phyloP scores from a whole-genome alignment of 2,329 filamentous ascomycete species.

The Ophiostoma populinum region DNA sequence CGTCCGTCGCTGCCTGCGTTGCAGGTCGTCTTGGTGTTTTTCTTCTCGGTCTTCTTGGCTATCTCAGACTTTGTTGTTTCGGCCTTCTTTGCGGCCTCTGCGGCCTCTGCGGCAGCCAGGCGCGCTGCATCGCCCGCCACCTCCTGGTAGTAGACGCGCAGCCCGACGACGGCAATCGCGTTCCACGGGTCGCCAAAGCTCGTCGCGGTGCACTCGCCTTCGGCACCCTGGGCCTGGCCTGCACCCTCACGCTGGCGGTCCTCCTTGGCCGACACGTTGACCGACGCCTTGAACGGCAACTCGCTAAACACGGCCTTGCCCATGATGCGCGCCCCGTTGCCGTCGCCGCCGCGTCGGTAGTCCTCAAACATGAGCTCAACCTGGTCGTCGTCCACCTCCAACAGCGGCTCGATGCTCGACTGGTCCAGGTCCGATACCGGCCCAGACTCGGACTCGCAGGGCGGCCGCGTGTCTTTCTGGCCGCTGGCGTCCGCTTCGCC shows the following conservation, averaged over 20 bases:
- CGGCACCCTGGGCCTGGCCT: no score
- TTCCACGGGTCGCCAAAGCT: constrained; percentile 40
- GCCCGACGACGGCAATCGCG: constrained; percentile 40
- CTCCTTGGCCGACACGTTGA: no score
- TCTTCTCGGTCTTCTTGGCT: background rate
- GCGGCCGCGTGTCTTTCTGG: no score
- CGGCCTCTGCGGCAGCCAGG: background rate
- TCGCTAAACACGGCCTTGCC: no score
- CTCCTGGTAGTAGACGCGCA: constrained; percentile 37
- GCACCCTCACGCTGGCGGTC: no score
- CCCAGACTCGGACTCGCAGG: constrained; percentile 12
- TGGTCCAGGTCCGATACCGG: no score
- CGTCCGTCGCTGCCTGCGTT: background rate
- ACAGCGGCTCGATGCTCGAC: constrained; percentile 13
- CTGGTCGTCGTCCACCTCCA: constrained; percentile 16
- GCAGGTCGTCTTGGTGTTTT: background rate
- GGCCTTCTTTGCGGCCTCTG: background rate
- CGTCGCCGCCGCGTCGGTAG: constrained; percentile 1
- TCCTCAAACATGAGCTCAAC: constrained; percentile 14
- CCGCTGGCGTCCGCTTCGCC: no score
- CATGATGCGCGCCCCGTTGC: no score
- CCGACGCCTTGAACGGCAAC: no score
- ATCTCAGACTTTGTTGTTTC: background rate
- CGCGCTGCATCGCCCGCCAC: constrained; percentile 9
- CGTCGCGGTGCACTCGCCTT: background rate